These are phyloP conservation scores for Linderina pennispora DNA, from an alignment of 192 early-diverging fungal genomes.

Conservation along the genomic window DNA sequence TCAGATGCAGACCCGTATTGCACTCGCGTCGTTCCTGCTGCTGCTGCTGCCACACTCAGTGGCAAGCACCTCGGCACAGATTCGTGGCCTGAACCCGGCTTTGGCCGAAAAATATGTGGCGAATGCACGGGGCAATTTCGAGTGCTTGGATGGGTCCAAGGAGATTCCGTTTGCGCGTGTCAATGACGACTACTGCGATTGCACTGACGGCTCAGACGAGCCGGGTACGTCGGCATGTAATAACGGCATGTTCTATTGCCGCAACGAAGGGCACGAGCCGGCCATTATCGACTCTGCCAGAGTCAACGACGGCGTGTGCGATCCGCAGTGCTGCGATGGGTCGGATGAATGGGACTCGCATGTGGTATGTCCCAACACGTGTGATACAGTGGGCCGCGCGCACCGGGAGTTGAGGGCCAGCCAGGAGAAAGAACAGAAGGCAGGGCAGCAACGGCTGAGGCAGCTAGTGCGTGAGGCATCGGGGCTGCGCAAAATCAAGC, in stretches of 20 bases:
- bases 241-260: constrained; percentile 75
- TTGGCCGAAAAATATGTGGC: constrained; percentile 12
- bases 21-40: too few species aligned
- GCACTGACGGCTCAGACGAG: constrained; percentile 90
- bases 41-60: not conserved
- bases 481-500: constrained; percentile 16
- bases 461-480: constrained; percentile 18
- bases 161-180: constrained; percentile 64
- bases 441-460: constrained; percentile 10
- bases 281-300: constrained; percentile 57
- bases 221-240: constrained; percentile 92
- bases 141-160: constrained; percentile 69
- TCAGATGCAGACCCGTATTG: too few species aligned
- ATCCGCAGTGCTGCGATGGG: constrained; percentile 93
- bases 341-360: constrained; percentile 72
- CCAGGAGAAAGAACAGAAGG: constrained; percentile 8
- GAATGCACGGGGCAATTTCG: constrained; percentile 36
- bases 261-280: constrained; percentile 68
- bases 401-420: constrained; percentile 34
- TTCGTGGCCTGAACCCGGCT: constrained; percentile 34
- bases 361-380: constrained; percentile 68
- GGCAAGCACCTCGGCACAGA: not conserved
- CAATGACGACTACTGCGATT: constrained; percentile 99
- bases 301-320: constrained; percentile 96
- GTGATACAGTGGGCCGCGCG: constrained; percentile 53